Base-by-base conservation (phyloP, 805 yeast genomes). In the Cyberlindnera lachancei region DNA sequence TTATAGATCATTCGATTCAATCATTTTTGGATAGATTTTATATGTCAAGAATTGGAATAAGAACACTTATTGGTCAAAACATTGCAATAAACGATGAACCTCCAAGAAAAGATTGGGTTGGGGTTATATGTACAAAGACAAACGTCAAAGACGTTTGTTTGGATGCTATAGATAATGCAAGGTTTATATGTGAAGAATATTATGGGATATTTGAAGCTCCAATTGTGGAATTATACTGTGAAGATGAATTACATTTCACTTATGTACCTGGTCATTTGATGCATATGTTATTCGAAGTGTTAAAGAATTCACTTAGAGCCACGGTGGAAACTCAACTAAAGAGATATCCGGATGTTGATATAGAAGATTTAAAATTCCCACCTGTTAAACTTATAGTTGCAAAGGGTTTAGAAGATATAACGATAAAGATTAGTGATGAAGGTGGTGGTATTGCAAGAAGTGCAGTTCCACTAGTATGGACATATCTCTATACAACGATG, bases 31-130 rank as follows among this genome's bases (percentile, higher is more conserved):
- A 87, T 59, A 58, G 92, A 20, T 86, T 86, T 53, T 86, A 87
- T 63, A 78, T 86, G 87, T 78, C 86, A 33, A 68, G 95, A 37
- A 87, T 87, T 40, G 96, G 96, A 3, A 87, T 87, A 39, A 70
- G 96, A 42, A 87, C 87, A 94, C 68, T 86, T 25, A 83, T 86
- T 49, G 96, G 95, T n/a, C 96, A 86, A 60, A 94, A 86, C 48
- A 79, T 86, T 42, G 90, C 95, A 2, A 67, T 86, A 31, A 79
- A 76, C 59, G 70, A 72, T 65, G 77, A 79, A 29, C 81, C 80
- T 14, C 66, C 70, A 17, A 56, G 67, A 14, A 68, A 66, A 22
- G 78, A 84, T 52, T 87, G 81, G 55, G 95, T 86, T 23, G 95
- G 96, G 3, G 85, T 87, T 37, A 84, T 86, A 27, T 84, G 94